Conservation (phyloP, 2,329 filamentous ascomycete genomes). For the Aspergillus neotritici region DNA sequence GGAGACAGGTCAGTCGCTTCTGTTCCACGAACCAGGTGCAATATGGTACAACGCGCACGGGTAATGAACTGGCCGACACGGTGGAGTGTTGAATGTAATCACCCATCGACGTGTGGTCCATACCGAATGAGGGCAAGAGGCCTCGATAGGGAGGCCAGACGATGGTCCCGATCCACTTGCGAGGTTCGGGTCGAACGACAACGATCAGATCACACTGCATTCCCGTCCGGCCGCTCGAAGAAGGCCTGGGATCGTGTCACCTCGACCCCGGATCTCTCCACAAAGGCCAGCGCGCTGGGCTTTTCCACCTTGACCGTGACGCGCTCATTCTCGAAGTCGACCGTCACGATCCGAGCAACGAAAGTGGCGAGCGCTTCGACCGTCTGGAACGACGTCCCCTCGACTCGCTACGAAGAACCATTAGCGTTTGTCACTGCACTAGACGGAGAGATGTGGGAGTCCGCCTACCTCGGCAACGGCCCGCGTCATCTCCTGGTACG, state of each 20-base stretch:
- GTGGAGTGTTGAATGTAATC: too few relatives aligned
- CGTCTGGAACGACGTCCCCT: slow-evolving; percentile 45
- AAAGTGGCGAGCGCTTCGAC: slow-evolving; percentile 48
- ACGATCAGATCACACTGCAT: too few relatives aligned
- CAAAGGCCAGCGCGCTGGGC: slow-evolving; percentile 47
- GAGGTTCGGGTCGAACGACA: too few relatives aligned
- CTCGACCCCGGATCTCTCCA: slow-evolving; percentile 45
- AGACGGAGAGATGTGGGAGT: slow-evolving; percentile 3
- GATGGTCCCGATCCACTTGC: too few relatives aligned
- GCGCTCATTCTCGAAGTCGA: slow-evolving; percentile 41
- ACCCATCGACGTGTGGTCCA: too few relatives aligned
- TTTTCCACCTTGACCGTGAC: slow-evolving; percentile 47
- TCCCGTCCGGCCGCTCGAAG: slow-evolving; percentile 26
- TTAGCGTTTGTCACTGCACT: slow-evolving; percentile 3
- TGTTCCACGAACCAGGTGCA: too few relatives aligned
- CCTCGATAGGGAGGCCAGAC: too few relatives aligned
- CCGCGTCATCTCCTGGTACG: slow-evolving; percentile 37
- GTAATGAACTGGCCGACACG: too few relatives aligned
- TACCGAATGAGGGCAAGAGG: too few relatives aligned
- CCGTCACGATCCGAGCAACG: slow-evolving; percentile 42
- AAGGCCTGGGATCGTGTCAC: slow-evolving; percentile 43
- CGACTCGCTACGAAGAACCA: slow-evolving; percentile 33
- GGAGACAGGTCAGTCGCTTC: too few relatives aligned
- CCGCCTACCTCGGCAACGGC: slow-evolving; percentile 35
- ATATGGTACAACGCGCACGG: too few relatives aligned